Percentiles rank a stretch among this genome's conserved stretches.
These are phyloP conservation scores for Alternaria gansuensis DNA, from an alignment of 2,329 filamentous ascomycete genomes.

Conservation along the genomic window DNA sequence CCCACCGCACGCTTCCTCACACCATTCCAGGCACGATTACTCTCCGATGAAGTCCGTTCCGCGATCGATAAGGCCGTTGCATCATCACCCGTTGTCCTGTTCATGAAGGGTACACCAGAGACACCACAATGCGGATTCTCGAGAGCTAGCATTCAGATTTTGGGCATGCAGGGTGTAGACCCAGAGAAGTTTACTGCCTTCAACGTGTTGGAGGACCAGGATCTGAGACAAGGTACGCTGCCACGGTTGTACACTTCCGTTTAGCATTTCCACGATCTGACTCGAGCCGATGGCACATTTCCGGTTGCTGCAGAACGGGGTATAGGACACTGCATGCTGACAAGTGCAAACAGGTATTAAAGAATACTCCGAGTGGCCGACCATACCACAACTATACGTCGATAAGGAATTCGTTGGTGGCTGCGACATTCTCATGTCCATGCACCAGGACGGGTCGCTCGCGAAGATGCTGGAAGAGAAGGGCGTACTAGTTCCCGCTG, in stretches of 20 bases:
- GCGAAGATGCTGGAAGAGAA: conserved; percentile 93
- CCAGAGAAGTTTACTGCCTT: conserved; percentile 97
- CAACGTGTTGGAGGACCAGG: conserved; percentile 92
- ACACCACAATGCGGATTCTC: conserved; percentile 97
- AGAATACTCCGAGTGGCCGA: conserved; percentile 99
- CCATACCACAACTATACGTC: conserved; percentile 95
- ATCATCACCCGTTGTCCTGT: conserved; percentile 91
- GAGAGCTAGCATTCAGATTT: conserved; percentile 90
- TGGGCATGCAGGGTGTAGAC: conserved; percentile 93
- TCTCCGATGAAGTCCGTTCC: conserved; percentile 79
- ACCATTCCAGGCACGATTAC: conserved; percentile 66
- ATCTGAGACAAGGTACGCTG: conserved; percentile 76
- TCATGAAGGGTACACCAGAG: conserved; percentile 99
- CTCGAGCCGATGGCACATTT: neutral
- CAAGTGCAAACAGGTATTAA: conserved; percentile 76
- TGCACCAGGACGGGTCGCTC: conserved; percentile 96
- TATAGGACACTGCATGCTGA: conserved; percentile 20
- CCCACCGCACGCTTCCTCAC: conserved; percentile 57
- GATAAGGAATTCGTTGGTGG: conserved; percentile 96
- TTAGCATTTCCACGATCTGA: neutral
- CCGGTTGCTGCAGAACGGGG: neutral
- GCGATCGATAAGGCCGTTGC: conserved; percentile 91
- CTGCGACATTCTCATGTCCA: conserved; percentile 95
- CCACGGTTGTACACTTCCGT: neutral
- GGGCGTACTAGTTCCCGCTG: conserved; percentile 74